Evolutionary conservation across 805 yeast genomes (phyloP).

Genomic region (Ogataea dorogensis): DNA sequence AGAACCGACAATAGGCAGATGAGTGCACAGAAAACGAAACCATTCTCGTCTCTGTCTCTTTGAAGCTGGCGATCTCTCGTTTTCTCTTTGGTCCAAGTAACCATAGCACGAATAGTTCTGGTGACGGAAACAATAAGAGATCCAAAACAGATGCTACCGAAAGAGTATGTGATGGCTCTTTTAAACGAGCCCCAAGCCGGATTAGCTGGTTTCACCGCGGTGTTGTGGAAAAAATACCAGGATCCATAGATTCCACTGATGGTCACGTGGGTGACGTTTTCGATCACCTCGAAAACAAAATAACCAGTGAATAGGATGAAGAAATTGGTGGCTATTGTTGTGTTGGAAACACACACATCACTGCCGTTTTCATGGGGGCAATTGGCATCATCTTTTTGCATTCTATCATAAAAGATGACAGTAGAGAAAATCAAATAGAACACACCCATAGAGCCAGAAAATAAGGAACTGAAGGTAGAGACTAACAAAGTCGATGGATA

Average conservation of each 20-base stretch:
- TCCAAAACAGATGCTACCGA: constrained; percentile 90
- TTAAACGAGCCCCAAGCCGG: constrained; percentile 79
- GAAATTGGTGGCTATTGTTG: constrained; percentile 37
- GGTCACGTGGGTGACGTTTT: constrained; percentile 76
- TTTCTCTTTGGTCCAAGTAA: constrained; percentile 48
- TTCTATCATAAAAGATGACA: constrained; percentile 35
- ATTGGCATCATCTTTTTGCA: constrained; percentile 52
- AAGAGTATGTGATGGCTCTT: constrained; percentile 79
- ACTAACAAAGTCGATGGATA: constrained; percentile 69
- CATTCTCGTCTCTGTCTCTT: constrained; percentile 48
- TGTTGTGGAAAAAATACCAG: constrained; percentile 71
- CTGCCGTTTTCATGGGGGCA: constrained; percentile 32
- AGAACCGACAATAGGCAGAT: constrained; percentile 48
- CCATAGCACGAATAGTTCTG: constrained; percentile 57
- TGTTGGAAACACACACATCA: constrained; percentile 32
- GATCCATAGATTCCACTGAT: constrained; percentile 85
- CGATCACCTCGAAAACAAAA: constrained; percentile 77
- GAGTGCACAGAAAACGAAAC: constrained; percentile 51
- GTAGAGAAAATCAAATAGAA: constrained; percentile 68
- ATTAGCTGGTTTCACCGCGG: constrained; percentile 62
- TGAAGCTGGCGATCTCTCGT: constrained; percentile 28
- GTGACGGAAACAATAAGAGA: constrained; percentile 69
- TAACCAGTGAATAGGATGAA: constrained; percentile 81
- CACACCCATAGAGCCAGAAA: constrained; percentile 55
- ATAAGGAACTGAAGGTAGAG: constrained; percentile 38